Conservation (phyloP, 805 yeast species). For the Candida multigemmis region DNA sequence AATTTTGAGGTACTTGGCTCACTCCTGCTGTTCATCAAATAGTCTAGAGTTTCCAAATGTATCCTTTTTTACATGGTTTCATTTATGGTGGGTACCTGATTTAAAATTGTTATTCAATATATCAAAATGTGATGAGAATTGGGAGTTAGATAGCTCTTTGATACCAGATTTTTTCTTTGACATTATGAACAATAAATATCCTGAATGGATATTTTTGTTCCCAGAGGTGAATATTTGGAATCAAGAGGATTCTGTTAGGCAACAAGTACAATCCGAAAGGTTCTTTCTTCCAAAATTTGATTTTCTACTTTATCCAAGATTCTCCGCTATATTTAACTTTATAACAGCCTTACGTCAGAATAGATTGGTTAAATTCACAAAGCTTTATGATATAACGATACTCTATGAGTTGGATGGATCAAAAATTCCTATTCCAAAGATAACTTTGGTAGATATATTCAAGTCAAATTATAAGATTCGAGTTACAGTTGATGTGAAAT, state of each 20-base stretch:
- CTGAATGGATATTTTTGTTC: conserved; percentile 62
- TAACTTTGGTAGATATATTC: conserved; percentile 17
- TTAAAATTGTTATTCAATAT: conserved; percentile 37
- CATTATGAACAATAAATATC: conserved; percentile 24
- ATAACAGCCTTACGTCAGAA: conserved; percentile 30
- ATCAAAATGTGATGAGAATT: conserved; percentile 58
- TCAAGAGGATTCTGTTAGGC: conserved; percentile 36
- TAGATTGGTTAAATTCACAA: conserved; percentile 25
- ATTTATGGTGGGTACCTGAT: conserved; percentile 54
- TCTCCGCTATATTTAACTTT: conserved; percentile 44
- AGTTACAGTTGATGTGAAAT: conserved; percentile 42
- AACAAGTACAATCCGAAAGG: conserved; percentile 44
- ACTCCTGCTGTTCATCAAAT: conserved; percentile 9
- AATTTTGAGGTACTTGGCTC: conserved; percentile 36
- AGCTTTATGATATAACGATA: conserved; percentile 50
- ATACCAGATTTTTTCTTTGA: conserved; percentile 25
- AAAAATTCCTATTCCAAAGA: too few species aligned
- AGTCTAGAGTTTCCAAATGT: conserved; percentile 25
- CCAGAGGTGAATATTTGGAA: conserved; percentile 80
- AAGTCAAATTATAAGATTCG: too few species aligned
- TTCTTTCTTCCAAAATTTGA: conserved; percentile 53
- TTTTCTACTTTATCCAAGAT: conserved; percentile 72
- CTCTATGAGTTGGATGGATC: too few species aligned
- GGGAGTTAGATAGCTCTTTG: conserved; percentile 41
- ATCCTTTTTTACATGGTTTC: conserved; percentile 67